A percentile compares a stretch with the other conserved stretches of the same genome.
Evolutionary conservation across 176 grass and related monocot genomes (phyloP).

Genomic region (Aegilops longissima): DNA sequence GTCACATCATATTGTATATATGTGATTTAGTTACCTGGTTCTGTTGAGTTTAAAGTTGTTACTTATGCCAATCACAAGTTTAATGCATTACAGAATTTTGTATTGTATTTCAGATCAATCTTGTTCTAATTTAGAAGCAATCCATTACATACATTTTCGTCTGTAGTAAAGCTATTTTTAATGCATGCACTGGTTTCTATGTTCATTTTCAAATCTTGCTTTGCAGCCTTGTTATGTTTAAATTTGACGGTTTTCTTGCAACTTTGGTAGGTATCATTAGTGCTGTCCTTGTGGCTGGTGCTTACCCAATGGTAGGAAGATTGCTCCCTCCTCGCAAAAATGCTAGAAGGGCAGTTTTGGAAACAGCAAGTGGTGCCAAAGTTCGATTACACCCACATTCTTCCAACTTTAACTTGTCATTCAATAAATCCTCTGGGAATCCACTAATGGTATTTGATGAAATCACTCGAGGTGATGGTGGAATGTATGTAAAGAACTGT

Average conservation of each 20-base stretch:
- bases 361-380: slow-evolving; percentile 75
- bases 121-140: slow-evolving; percentile 22
- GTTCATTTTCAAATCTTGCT: slow-evolving; percentile 1
- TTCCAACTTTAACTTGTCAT: slow-evolving; percentile 65
- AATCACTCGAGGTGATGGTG: slow-evolving; percentile 80
- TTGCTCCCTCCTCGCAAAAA: slow-evolving; percentile 61
- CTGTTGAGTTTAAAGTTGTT: background rate
- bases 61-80: background rate
- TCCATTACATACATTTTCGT: background rate
- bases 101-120: background rate
- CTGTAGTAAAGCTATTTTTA: slow-evolving; percentile 1
- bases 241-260: background rate
- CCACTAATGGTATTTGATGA: slow-evolving; percentile 86
- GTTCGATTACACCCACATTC: slow-evolving; percentile 92
- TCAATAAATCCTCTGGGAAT: slow-evolving; percentile 36
- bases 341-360: slow-evolving; percentile 50
- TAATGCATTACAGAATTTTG: background rate
- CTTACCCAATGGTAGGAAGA: slow-evolving; percentile 88
- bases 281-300: slow-evolving; percentile 78
- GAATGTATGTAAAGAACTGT: slow-evolving; percentile 82
- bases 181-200: background rate
- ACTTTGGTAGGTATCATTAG: slow-evolving; percentile 72
- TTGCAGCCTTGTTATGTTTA: background rate
- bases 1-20: background rate
- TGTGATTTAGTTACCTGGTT: background rate